Base-by-base conservation (phyloP, 2,329 filamentous ascomycete genomes). In the Orbilia oligospora region DNA sequence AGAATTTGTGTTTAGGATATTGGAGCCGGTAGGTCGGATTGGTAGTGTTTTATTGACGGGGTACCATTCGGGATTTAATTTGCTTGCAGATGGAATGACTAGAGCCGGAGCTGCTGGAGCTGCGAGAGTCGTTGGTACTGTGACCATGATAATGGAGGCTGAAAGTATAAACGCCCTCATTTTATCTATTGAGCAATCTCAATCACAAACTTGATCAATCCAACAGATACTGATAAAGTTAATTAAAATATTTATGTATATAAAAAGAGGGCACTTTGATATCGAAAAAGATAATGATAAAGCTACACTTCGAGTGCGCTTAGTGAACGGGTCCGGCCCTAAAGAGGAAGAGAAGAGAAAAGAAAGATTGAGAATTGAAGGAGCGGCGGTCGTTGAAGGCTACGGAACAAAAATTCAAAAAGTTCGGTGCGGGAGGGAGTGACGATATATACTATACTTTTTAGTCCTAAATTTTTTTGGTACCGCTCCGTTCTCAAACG, bases 11-110 rank as follows among this genome's bases (percentile, higher is more conserved):
- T 44, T 44, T 20, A 44, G 12, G 1, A 27, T 27, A 12, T 24
- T 61, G 6, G 56, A 44, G 10, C 56, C 18, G 16, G 51, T 9
- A 10, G 27, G 38, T 9, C 36, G 14, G 22, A 58, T 46, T 38
- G 66, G 66, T 33, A 33, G 49, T 16, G 66, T 22, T 51, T 58
- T 33, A 8, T 55, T 55, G n/a, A 70, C 53, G 10, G 66, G 51
- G n/a, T 61, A 70, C 66, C 66, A 70, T 61, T 70, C 66, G 1
- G 46, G 20, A 27, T 70, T 70, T 33, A 48, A 24, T 48, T 12
- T 61, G 12, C 10, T 61, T 1, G 53, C 53, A 16, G 53, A 58
- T 9, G 36, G 36, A 8, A 41, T n/a, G 3, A 27, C 56, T 27
- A 36, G 20, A 24, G 14, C 44, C n/a, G 41, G 44, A 24, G 38